Evolutionary conservation across 1,284 basidiomycete genomes (phyloP), one percentile per base, ranked within the genome.

Genomic region (Ustilago vetiveriae): DNA sequence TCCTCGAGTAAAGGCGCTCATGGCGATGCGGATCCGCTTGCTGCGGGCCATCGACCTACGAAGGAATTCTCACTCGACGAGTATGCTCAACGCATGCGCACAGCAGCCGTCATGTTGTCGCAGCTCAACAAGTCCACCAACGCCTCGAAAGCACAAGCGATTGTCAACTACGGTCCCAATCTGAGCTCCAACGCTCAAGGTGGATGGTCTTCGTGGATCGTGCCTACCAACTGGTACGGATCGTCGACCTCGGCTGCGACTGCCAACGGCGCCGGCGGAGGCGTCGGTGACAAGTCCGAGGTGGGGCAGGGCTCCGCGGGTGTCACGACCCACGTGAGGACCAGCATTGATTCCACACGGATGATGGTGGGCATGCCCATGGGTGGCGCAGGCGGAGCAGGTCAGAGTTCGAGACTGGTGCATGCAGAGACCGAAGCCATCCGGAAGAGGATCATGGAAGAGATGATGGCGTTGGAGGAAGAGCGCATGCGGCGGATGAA

Each of bases 21-120:
- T 21, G 53, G 39, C n/a, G 17, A 48, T 3, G 17, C 42, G 2
- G 62, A 53, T 24, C 36, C 30, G 5, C 40, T 57, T 8, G 62
- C 54, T 24, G 60, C 60, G 3, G 52, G 65, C 16, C 48, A 58
- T 30, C 41, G 72, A 51, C 63, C 66, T 14, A 57, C 55, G 58
- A 55, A 63, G 10, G 67, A 70, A 42, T 78, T 80, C 38, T 78
- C 78, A 11, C 65, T 98, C 26, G 94, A 98, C 78, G 95, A 98
- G 74, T 98, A 98, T 81, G 95, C 95, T 0, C 92, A 97, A 76
- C 88, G 95, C 38, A 98, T 98, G 95, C 89, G 92, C 14, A 98
- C 94, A 10, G 95, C 95, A 1, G 95, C 96, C 4, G 90, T 98
- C 75, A 98, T 99, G 95, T 88, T 99, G 21, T 90, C 95, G 1